Evolutionary conservation across 257 asterid species (phyloP).

Genomic region (Buddleja alternifolia): DNA sequence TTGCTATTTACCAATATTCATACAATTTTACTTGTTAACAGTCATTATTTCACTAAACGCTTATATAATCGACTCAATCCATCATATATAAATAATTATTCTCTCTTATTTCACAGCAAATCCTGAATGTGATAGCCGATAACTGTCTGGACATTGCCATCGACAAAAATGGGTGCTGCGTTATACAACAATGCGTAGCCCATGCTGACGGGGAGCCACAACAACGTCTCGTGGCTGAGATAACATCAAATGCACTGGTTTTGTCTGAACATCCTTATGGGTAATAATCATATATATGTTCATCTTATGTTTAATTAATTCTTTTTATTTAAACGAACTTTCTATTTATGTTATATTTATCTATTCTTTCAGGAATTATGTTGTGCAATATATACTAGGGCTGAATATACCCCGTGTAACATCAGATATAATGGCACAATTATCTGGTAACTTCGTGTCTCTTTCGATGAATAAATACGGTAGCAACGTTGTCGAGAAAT

Average conservation of each 20-base stretch:
- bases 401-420: slow-evolving; percentile 26
- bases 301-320: no score
- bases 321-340: no score
- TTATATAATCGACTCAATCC: no score
- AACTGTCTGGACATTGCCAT: slow-evolving; percentile 60
- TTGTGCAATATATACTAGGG: slow-evolving; percentile 56
- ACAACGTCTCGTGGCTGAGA: slow-evolving; percentile 46
- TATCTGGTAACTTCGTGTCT: slow-evolving; percentile 41
- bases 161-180: slow-evolving; percentile 70
- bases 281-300: slow-evolving; percentile 24
- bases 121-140: slow-evolving; percentile 49
- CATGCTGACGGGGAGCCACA: slow-evolving; percentile 40
- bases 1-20: no score
- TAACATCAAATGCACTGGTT: slow-evolving; percentile 40
- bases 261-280: slow-evolving; percentile 59
- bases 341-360: neutral
- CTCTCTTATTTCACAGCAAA: slow-evolving; percentile 44
- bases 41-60: no score
- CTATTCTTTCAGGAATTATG: slow-evolving; percentile 55
- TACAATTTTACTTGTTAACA: no score
- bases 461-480: slow-evolving; percentile 63
- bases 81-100: no score
- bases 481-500: slow-evolving; percentile 71
- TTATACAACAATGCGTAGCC: slow-evolving; percentile 52
- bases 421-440: slow-evolving; percentile 32